Percentiles rank a stretch among this genome's conserved stretches.
Evolutionary conservation across 2,329 filamentous ascomycete genomes (phyloP).

Genomic region (Aspergillus luchuensis): DNA sequence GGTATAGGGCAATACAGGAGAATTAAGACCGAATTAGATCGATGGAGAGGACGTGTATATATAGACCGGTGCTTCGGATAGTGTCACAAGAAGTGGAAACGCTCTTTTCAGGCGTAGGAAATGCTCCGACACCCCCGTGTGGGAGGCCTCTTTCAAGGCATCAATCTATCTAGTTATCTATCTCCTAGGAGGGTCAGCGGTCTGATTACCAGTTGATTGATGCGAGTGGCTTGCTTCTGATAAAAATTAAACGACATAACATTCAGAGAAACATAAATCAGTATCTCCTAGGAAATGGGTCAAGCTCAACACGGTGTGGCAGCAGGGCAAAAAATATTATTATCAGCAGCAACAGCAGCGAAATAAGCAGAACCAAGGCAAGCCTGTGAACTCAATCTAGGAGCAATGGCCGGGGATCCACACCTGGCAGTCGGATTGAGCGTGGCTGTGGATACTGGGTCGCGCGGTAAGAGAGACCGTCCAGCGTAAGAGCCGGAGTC

Average conservation of each 20-base stretch:
- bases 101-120: neutral
- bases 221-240: neutral
- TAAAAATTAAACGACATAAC: neutral
- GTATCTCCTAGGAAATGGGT: neutral
- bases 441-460: conserved; percentile 7
- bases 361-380: conserved; percentile 6
- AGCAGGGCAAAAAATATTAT: neutral
- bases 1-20: neutral
- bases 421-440: neutral
- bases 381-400: conserved; percentile 3
- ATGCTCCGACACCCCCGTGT: neutral
- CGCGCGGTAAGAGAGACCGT: neutral
- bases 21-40: neutral
- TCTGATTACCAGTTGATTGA: neutral
- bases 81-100: neutral
- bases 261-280: neutral
- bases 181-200: conserved; percentile 1
- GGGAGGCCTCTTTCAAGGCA: neutral
- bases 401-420: neutral
- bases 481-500: neutral
- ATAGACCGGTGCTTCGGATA: conserved; percentile 1
- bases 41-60: conserved; percentile 3
- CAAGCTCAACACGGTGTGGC: too few relatives aligned
- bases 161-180: neutral
- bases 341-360: neutral